Percentiles rank a stretch among this genome's conserved stretches.
Evolutionary conservation across 2,329 filamentous ascomycete genomes (phyloP).

Genomic region (Cladosporium halotolerans): DNA sequence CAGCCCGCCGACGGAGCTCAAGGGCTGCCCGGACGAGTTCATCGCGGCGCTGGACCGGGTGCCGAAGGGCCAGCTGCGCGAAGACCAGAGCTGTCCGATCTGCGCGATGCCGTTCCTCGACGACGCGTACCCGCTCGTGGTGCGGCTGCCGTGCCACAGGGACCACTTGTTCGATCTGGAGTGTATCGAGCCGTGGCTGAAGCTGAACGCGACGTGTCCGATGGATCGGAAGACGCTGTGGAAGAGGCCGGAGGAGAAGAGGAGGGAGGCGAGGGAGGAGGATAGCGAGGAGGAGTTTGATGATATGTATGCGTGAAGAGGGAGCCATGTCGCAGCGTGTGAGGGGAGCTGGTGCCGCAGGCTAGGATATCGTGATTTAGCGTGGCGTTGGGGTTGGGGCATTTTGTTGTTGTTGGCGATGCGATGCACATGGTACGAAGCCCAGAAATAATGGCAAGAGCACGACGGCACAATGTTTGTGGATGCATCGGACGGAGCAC

Average conservation of each 20-base stretch:
- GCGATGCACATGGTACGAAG: no score
- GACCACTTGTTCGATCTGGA: constrained; percentile 60
- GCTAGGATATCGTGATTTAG: constrained; percentile 7
- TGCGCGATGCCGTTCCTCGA: constrained; percentile 56
- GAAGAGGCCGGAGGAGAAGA: constrained; percentile 34
- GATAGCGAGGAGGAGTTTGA: constrained; percentile 48
- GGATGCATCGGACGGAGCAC: no score
- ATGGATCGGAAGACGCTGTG: constrained; percentile 56
- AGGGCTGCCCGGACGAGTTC: constrained; percentile 57
- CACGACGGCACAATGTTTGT: no score
- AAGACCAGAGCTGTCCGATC: constrained; percentile 52
- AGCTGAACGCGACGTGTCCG: constrained; percentile 58
- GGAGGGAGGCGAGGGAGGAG: constrained; percentile 30
- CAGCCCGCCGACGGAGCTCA: constrained; percentile 52
- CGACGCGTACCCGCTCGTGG: constrained; percentile 53
- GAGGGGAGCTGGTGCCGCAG: no score
- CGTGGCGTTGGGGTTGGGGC: constrained; percentile 11
- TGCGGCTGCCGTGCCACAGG: constrained; percentile 55
- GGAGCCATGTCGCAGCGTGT: neutral
- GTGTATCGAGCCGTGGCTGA: constrained; percentile 59
- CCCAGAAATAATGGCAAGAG: no score
- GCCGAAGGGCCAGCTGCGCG: constrained; percentile 49
- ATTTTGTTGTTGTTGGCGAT: constrained; percentile 4
- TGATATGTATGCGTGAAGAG: constrained; percentile 42
- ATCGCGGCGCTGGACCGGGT: constrained; percentile 55